Conservation (phyloP, 768 basidiomycete species). For the Pulveroboletus frians region DNA sequence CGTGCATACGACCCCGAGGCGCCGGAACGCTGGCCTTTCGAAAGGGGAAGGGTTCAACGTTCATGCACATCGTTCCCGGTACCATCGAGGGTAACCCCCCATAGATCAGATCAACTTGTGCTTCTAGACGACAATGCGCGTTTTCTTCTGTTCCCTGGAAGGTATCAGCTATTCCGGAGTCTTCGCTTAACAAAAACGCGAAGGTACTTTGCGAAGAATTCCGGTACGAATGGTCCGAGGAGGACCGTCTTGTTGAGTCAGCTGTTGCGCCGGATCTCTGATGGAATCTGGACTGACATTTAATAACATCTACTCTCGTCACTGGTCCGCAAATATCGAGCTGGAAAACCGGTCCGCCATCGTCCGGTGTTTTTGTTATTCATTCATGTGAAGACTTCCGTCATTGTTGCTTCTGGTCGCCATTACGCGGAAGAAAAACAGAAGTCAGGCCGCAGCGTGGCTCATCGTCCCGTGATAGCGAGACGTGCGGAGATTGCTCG, state of each 20-base stretch:
- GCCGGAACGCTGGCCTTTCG: slow-evolving; percentile 39
- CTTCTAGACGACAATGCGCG: slow-evolving; percentile 36
- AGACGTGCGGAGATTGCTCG: no score
- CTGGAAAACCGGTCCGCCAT: slow-evolving; percentile 22
- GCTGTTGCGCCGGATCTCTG: slow-evolving; percentile 23
- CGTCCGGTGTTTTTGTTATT: slow-evolving; percentile 42
- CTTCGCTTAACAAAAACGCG: slow-evolving; percentile 31
- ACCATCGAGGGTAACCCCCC: slow-evolving; percentile 73
- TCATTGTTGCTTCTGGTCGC: slow-evolving; percentile 42
- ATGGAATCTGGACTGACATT: slow-evolving; percentile 6
- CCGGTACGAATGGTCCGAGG: slow-evolving; percentile 71
- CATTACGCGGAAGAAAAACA: slow-evolving; percentile 37
- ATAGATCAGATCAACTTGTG: slow-evolving; percentile 38
- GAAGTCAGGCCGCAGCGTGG: slow-evolving; percentile 35
- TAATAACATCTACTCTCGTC: slow-evolving; percentile 30
- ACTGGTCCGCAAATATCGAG: slow-evolving; percentile 30
- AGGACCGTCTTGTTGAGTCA: slow-evolving; percentile 60
- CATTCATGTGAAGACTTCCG: slow-evolving; percentile 40
- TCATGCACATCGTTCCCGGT: slow-evolving; percentile 74
- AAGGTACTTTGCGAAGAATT: slow-evolving; percentile 54
- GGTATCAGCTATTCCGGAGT: slow-evolving; percentile 51
- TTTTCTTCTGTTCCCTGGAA: slow-evolving; percentile 60
- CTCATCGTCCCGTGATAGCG: no score
- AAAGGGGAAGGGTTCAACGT: no score
- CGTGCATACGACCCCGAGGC: slow-evolving; percentile 50